Percentiles rank a stretch among this genome's conserved stretches.
phyloP scores from a whole-genome alignment of 1,284 basidiomycete species.

The Puccinia coronata region DNA sequence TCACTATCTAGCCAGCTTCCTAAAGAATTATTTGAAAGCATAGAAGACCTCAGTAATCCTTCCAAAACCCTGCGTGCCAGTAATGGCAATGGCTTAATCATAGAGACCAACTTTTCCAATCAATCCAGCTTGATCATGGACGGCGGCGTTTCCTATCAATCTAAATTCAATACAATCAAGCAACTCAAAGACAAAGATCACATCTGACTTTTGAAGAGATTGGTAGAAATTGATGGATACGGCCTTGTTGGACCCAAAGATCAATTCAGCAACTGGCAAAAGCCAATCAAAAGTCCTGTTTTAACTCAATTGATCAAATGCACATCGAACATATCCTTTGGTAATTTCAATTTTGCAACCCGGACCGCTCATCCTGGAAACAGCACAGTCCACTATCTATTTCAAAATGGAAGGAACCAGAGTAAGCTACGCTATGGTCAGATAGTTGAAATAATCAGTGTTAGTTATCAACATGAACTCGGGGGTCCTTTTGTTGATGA shows the following conservation, averaged over 20 bases:
- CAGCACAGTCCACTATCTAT: conserved; percentile 5
- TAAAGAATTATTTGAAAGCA: background rate
- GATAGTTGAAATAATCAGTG: background rate
- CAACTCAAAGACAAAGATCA: background rate
- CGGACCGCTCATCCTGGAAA: background rate
- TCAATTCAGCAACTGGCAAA: background rate
- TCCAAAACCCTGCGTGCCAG: too few species aligned
- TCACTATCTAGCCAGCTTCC: background rate
- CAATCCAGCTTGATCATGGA: too few species aligned
- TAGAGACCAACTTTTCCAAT: too few species aligned
- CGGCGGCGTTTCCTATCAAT: too few species aligned
- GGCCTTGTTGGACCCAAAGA: background rate
- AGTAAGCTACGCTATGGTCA: conserved; percentile 8
- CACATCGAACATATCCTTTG: background rate
- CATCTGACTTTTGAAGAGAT: background rate
- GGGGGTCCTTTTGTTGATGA: background rate
- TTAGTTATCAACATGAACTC: background rate
- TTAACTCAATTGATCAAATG: background rate
- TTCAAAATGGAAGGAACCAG: background rate
- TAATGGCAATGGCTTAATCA: too few species aligned
- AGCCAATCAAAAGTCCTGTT: background rate
- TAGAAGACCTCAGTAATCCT: background rate
- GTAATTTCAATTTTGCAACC: background rate
- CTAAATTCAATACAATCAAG: too few species aligned
- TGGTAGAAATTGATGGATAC: background rate